Percentiles rank a stretch among this genome's conserved stretches.
These are phyloP conservation scores for Nannizziopsis arthrosporioides DNA, from an alignment of 2,329 filamentous ascomycete genomes.

Conservation along the genomic window DNA sequence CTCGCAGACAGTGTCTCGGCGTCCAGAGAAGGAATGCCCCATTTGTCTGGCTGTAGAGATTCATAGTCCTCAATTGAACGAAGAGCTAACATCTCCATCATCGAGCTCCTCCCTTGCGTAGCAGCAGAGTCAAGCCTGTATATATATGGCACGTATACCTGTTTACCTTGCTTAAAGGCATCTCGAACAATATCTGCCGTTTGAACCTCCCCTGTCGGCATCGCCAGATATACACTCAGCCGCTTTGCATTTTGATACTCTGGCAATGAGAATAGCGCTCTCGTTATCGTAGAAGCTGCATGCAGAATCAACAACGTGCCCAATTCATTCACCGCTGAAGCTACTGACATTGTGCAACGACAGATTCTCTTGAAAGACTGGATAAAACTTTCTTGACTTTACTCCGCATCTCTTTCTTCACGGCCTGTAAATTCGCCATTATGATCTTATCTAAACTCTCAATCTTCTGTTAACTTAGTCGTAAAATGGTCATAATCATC, in stretches of 20 bases:
- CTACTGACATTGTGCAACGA: constrained; percentile 57
- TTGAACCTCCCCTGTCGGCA: constrained; percentile 77
- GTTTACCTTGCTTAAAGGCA: constrained; percentile 64
- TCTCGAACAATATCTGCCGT: constrained; percentile 72
- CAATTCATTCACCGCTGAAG: background rate
- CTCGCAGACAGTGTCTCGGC: constrained; percentile 52
- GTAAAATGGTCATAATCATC: background rate
- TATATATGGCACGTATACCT: constrained; percentile 85
- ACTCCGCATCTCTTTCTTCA: constrained; percentile 65
- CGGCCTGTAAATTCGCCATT: constrained; percentile 45
- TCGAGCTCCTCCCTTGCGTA: constrained; percentile 42
- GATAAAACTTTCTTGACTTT: constrained; percentile 57
- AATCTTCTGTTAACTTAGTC: background rate
- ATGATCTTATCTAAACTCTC: background rate
- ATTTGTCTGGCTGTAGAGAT: constrained; percentile 62
- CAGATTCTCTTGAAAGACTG: constrained; percentile 48
- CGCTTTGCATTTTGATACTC: constrained; percentile 64
- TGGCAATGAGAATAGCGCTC: constrained; percentile 52
- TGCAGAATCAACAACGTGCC: constrained; percentile 16
- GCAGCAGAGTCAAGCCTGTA: constrained; percentile 42
- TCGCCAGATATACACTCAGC: constrained; percentile 83
- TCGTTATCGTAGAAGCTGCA: constrained; percentile 54
- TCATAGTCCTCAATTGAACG: constrained; percentile 64
- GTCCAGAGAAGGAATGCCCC: constrained; percentile 86
- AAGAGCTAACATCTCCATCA: constrained; percentile 94